Evolutionary conservation across 306 rosid species (phyloP).

Genomic region (Rosa rugosa): DNA sequence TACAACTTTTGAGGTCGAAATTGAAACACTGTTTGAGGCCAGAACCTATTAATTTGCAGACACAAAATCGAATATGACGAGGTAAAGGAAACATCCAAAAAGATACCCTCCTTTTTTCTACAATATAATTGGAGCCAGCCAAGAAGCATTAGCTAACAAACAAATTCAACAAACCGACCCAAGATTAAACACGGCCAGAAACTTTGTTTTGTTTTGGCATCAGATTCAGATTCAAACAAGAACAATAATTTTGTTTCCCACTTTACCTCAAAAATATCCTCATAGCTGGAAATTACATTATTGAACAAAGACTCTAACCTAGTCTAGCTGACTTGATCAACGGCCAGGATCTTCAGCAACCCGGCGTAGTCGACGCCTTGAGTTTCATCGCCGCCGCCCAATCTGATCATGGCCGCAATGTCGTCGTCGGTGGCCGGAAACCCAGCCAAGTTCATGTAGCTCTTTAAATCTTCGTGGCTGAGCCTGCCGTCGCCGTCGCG

Average conservation of each 20-base stretch:
- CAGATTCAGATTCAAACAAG: background rate
- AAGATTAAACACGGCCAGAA: background rate
- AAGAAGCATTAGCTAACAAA: background rate
- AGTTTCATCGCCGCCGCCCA: slow-evolving; percentile 58
- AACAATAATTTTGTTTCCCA: background rate
- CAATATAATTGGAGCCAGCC: background rate
- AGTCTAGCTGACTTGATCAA: slow-evolving; percentile 32
- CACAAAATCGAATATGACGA: background rate
- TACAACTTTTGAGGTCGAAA: background rate
- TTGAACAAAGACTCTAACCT: background rate
- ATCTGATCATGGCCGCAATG: slow-evolving; percentile 59
- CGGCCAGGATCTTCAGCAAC: slow-evolving; percentile 61
- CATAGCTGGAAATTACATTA: background rate
- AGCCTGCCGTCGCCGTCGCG: slow-evolving; percentile 86
- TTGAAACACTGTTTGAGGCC: background rate
- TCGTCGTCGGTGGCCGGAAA: slow-evolving; percentile 61
- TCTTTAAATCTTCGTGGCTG: slow-evolving; percentile 67
- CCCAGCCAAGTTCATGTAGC: slow-evolving; percentile 65
- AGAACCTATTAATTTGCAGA: background rate
- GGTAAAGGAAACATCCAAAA: background rate
- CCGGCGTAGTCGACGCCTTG: slow-evolving; percentile 70
- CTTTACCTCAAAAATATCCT: background rate
- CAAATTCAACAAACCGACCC: background rate
- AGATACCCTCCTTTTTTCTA: background rate
- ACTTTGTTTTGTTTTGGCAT: background rate